A percentile compares a stretch with the other conserved stretches of the same genome.
phyloP scores from a whole-genome alignment of 352 stramenopile species.

The Phytopythium mirpurense region DNA sequence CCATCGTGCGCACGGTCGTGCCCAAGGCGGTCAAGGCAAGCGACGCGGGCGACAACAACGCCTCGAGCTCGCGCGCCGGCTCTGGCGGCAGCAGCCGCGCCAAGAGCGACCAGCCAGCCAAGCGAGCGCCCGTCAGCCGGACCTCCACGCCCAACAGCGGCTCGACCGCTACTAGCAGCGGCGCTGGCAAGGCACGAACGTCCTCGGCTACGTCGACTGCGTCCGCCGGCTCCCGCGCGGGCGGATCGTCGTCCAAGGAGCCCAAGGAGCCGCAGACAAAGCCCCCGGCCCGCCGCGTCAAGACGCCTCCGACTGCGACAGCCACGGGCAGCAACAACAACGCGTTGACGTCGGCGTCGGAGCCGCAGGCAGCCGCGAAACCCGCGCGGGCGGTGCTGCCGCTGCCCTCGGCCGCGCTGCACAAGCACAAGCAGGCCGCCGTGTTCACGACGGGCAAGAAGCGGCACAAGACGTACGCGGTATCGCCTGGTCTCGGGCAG shows the following conservation, averaged over 20 bases:
- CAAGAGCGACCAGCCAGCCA: not conserved
- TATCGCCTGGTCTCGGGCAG: not conserved
- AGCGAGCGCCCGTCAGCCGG: not conserved
- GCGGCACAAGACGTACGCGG: slow-evolving; percentile 65
- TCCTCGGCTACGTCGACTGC: not conserved
- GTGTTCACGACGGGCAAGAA: slow-evolving; percentile 68
- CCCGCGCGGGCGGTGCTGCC: slow-evolving; percentile 16
- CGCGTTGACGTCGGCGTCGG: not conserved
- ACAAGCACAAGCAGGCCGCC: slow-evolving; percentile 74
- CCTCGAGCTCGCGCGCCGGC: not conserved
- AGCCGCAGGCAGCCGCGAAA: slow-evolving; percentile 9
- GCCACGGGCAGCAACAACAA: not conserved
- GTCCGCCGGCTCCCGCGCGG: not conserved
- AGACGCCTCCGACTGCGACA: slow-evolving; percentile 7
- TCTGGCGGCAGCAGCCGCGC: slow-evolving; percentile 3
- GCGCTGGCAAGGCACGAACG: not conserved
- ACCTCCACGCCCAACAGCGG: not conserved
- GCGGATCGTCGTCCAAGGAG: not conserved
- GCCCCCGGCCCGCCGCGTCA: slow-evolving; percentile 11
- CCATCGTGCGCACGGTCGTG: slow-evolving; percentile 4
- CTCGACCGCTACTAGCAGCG: not conserved
- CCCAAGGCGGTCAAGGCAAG: slow-evolving; percentile 1
- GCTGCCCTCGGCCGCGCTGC: slow-evolving; percentile 46
- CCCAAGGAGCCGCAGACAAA: not conserved
- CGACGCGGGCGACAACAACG: slow-evolving; percentile 4